Evolutionary conservation across 23 red algal species (phyloP), one percentile per base, ranked within the genome.

Genomic region (Gracilariopsis chorda): DNA sequence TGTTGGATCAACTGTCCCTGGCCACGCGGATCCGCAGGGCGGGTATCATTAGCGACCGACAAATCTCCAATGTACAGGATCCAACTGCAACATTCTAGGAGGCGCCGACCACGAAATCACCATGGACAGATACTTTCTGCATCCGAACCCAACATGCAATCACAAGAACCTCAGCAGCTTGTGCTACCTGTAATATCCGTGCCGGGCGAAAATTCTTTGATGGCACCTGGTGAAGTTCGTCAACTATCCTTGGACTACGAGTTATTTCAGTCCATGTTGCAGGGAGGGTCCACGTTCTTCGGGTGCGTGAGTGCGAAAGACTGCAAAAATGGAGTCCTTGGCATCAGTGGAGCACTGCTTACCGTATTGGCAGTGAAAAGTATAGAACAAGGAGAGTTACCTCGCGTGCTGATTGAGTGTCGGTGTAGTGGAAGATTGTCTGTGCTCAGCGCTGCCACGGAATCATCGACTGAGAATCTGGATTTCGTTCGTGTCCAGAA

Each of bases 221-320:
- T 78, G 39, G 60, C 68, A 2, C 85, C 85, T 30, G 68, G 85
- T 19, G 85, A 89, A 56, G 37, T 78, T 16, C 72, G 85, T 59
- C 68, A 89, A 51, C 68, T 89, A 19, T 55, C 85, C 1, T 69
- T 89, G 51, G 69, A 89, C 29, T 78, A 89, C 37, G 37, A 48
- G 12, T 29, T 89, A 7, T 78, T 89, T 21, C 47, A 73, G 23
- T 78, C 68, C 29, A 89, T 89, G 12, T 52, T 89, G 13, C n/a
- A 77, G 28, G 47, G 43, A 30, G 69, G 85, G 13, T 51, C 51
- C 17, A 77, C 68, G 4, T 21, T 45, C 53, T 89, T 77, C 27
- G 82, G 82, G 7, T 70, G 58, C 59, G 41, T 86, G 17, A 61
- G 45, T 7, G 60, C 62, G 9, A 44, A 69, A 7, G 82, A 86